Base-by-base conservation (phyloP, 768 basidiomycete species). In the Phylloporus scabripes region DNA sequence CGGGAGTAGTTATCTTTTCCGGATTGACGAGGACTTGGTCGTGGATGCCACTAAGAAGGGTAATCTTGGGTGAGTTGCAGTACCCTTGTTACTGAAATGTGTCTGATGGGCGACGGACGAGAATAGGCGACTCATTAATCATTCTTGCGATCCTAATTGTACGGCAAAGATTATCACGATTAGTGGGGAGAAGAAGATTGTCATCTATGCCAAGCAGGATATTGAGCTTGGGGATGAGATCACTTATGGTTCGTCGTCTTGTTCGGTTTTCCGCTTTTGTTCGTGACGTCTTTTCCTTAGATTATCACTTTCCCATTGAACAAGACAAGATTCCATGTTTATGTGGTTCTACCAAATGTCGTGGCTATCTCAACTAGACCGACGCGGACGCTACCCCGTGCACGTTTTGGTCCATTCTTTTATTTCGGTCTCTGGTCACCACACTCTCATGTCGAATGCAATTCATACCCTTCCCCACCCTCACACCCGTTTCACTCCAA, bases 1-100 rank as follows among this genome's bases (percentile, higher is more conserved):
- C 54, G 96, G 96, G 14, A 94, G 92, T 67, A 94, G 91, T 63
- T 99, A 99, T 71, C 74, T 99, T 43, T 99, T 99, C 74, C 77
- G 96, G 54, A 94, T 99, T 59, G 96, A 99, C 67, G 94, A 96
- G 64, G 95, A 99, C 66, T 72, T 93, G 57, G 94, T 98, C 51
- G 95, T 97, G 62, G 96, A 99, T 70, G 96, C 96, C 2, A 99
- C 96, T 40, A 96, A 95, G 82, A 95, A 93, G 73, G 96, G 96
- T 24, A 96, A 94, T 70, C 85, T 99, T 62, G 95, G 94, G 93
- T 95, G 66, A 52, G 91, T 37, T 31, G 10, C 14, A 20, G 14
- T 4, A 10, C 3, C 12, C n/a, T 50, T 23, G 31, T 52, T 33
- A 34, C 43, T 45, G 33, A 28, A 55, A 46, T 51, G 42, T 47